Evolutionary conservation across 2,329 filamentous ascomycete species (phyloP).

Genomic region (Fusarium duplospermum): DNA sequence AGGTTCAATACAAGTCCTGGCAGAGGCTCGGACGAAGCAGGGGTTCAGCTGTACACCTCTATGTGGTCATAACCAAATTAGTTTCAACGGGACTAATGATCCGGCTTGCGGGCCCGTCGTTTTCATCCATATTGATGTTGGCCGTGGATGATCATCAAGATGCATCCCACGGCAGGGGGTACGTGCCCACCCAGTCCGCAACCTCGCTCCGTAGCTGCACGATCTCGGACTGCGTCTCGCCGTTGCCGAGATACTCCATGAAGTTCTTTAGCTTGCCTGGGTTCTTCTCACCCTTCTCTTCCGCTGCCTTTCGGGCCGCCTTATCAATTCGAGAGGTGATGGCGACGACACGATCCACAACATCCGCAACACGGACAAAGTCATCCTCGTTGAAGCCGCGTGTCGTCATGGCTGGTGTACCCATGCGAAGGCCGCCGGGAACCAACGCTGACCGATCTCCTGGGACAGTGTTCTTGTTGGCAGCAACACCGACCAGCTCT

Average conservation of each 20-base stretch:
- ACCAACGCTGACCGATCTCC: conserved; percentile 94
- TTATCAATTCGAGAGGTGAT: conserved; percentile 83
- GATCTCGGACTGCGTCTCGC: conserved; percentile 76
- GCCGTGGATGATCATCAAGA: conserved; percentile 37
- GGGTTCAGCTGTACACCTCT: background rate
- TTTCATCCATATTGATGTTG: background rate
- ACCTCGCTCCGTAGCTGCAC: conserved; percentile 79
- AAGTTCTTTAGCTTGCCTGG: conserved; percentile 74
- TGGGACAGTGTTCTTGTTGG: conserved; percentile 99
- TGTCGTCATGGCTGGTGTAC: conserved; percentile 97
- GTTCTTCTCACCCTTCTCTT: conserved; percentile 74
- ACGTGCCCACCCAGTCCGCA: conserved; percentile 82
- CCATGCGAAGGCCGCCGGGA: conserved; percentile 92
- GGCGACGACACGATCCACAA: conserved; percentile 84
- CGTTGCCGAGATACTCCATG: conserved; percentile 74
- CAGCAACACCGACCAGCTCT: conserved; percentile 93
- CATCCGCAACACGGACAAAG: conserved; percentile 86
- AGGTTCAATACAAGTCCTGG: background rate
- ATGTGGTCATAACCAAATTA: background rate
- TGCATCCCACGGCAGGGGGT: conserved; percentile 75
- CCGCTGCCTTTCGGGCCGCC: conserved; percentile 75
- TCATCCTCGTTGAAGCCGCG: conserved; percentile 91
- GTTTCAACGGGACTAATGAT: background rate
- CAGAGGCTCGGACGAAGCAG: background rate
- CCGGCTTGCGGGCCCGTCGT: background rate